These are phyloP conservation scores for Vachellia pachyceras DNA, from an alignment of 306 rosid species.

Conservation along the genomic window DNA sequence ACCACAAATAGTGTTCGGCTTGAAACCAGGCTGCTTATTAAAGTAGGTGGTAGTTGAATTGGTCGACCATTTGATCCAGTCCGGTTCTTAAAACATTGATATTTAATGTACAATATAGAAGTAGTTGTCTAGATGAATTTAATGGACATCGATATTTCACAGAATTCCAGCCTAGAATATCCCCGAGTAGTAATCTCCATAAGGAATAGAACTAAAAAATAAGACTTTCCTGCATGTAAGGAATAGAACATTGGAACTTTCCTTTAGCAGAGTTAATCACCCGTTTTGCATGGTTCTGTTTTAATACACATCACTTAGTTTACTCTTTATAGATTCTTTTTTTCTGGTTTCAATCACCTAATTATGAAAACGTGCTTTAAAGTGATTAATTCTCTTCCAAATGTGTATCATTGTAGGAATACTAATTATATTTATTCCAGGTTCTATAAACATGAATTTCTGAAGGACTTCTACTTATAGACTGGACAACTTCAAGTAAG, in stretches of 20 bases:
- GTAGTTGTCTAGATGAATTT: neutral
- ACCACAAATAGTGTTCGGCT: no score
- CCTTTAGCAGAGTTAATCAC: neutral
- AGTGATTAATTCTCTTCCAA: slow-evolving; percentile 19
- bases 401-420: slow-evolving; percentile 25
- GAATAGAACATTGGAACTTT: no score
- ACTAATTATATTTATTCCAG: slow-evolving; percentile 57
- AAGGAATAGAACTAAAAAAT: no score
- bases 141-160: slow-evolving; percentile 36
- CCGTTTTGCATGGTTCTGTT: slow-evolving; percentile 7
- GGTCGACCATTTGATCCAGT: no score
- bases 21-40: no score
- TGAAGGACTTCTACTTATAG: slow-evolving; percentile 93
- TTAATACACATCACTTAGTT: slow-evolving; percentile 8
- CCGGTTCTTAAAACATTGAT: no score
- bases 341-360: slow-evolving; percentile 1
- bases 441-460: slow-evolving; percentile 87
- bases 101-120: neutral
- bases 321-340: neutral
- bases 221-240: no score
- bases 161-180: slow-evolving; percentile 39
- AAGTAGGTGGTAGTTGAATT: no score
- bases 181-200: slow-evolving; percentile 32
- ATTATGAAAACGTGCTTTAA: neutral
- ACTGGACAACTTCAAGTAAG: slow-evolving; percentile 96